Evolutionary conservation across 192 early-diverging fungal genomes (phyloP).

Genomic region (Podila epicladia): DNA sequence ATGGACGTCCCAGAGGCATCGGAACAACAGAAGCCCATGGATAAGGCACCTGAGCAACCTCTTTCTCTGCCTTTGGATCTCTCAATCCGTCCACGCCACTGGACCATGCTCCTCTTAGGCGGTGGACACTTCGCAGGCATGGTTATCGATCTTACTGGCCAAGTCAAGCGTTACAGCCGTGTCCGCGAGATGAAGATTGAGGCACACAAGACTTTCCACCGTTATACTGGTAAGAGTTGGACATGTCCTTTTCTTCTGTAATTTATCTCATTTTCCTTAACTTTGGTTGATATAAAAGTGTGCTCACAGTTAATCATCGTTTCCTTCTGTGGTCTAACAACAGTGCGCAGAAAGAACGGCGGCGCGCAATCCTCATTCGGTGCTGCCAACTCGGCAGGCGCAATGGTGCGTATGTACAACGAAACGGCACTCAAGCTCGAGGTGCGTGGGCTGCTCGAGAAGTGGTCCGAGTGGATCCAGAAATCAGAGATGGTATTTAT

Average conservation of each 20-base stretch:
- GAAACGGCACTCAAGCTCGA: slow-evolving; percentile 82
- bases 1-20: not conserved
- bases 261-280: not conserved
- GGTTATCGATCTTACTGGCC: slow-evolving; percentile 72
- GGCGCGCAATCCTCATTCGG: slow-evolving; percentile 77
- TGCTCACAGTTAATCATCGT: not conserved
- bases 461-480: slow-evolving; percentile 75
- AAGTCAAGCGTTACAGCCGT: slow-evolving; percentile 10
- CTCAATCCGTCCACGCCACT: slow-evolving; percentile 41
- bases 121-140: slow-evolving; percentile 92
- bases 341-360: slow-evolving; percentile 90
- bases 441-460: slow-evolving; percentile 69
- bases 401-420: slow-evolving; percentile 86
- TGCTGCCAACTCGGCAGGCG: slow-evolving; percentile 82
- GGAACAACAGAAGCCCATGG: not conserved
- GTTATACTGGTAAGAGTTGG: slow-evolving; percentile 80
- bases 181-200: slow-evolving; percentile 53
- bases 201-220: slow-evolving; percentile 91
- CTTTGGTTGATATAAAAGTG: not conserved
- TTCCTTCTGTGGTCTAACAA: too few species aligned
- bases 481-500: slow-evolving; percentile 75
- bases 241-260: not conserved
- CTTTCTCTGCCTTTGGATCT: not conserved
- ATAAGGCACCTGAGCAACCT: not conserved
- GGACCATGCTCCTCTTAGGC: slow-evolving; percentile 80